phyloP scores from a whole-genome alignment of 2,329 filamentous ascomycete genomes.

The Xylariaceae sp. region DNA sequence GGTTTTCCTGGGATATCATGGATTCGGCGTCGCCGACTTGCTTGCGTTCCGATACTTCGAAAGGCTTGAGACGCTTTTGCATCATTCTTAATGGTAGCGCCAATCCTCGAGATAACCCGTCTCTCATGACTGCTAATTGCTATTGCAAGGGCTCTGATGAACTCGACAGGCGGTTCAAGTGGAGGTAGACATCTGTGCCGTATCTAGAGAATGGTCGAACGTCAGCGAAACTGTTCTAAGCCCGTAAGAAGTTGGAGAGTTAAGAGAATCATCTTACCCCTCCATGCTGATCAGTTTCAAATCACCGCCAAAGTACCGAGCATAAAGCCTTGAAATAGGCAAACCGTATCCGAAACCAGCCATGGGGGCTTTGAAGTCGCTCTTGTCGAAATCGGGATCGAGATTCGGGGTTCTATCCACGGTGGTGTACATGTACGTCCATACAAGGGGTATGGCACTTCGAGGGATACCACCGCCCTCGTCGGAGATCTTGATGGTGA shows the following conservation, averaged over 20 bases:
- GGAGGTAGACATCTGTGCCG: conserved; percentile 96
- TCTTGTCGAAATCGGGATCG: conserved; percentile 97
- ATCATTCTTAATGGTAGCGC: conserved; percentile 52
- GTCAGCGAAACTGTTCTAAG: conserved; percentile 5
- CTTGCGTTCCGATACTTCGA: conserved; percentile 78
- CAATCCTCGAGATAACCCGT: conserved; percentile 63
- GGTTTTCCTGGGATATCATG: conserved; percentile 29
- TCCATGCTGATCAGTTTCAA: conserved; percentile 99
- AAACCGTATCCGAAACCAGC: conserved; percentile 97
- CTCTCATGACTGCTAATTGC: conserved; percentile 84
- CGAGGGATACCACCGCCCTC: conserved; percentile 94
- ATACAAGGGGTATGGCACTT: conserved; percentile 92
- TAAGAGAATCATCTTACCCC: conserved; percentile 57
- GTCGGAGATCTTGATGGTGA: conserved; percentile 97
- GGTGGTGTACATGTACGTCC: conserved; percentile 99
- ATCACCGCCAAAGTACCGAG: conserved; percentile 94
- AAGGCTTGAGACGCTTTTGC: conserved; percentile 63
- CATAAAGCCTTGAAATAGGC: conserved; percentile 89
- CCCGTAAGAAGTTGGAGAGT: background rate
- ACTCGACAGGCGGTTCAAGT: conserved; percentile 90
- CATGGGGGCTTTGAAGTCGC: conserved; percentile 99
- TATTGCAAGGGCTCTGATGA: conserved; percentile 97
- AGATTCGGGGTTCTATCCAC: conserved; percentile 92
- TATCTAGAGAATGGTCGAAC: conserved; percentile 54
- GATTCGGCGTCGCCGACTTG: conserved; percentile 78